phyloP scores from a whole-genome alignment of 177 flowering plant species.

The Vitis hybrid region DNA sequence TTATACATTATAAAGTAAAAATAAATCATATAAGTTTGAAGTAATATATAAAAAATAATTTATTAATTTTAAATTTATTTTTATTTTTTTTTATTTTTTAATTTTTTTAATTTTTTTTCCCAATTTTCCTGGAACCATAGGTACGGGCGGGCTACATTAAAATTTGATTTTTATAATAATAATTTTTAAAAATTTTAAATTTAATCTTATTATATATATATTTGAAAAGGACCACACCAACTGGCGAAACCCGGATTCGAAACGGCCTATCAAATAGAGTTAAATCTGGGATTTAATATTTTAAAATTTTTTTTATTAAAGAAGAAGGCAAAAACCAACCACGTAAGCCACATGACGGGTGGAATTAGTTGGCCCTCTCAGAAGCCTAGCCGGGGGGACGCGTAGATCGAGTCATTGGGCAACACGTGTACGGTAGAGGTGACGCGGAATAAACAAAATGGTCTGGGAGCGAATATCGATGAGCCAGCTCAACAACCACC shows the following conservation, averaged over 20 bases:
- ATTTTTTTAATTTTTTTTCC: too few species aligned
- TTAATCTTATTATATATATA: too few species aligned
- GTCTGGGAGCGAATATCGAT: slow-evolving; percentile 22
- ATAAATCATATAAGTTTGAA: rapidly evolving
- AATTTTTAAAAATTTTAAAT: too few species aligned
- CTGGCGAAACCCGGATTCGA: slow-evolving; percentile 28
- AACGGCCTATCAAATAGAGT: slow-evolving; percentile 27
- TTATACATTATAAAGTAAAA: too few species aligned
- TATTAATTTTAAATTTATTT: too few species aligned
- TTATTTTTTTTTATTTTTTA: too few species aligned
- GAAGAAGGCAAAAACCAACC: slow-evolving; percentile 13
- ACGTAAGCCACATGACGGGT: slow-evolving; percentile 58
- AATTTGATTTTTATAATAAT: too few species aligned
- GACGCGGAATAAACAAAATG: slow-evolving; percentile 32
- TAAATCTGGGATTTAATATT: slow-evolving; percentile 10
- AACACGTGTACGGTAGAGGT: slow-evolving; percentile 47
- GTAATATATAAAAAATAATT: too few species aligned
- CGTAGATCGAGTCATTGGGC: slow-evolving; percentile 26
- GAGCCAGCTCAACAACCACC: slow-evolving; percentile 57
- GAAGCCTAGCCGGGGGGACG: slow-evolving; percentile 24
- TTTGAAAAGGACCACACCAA: neutral
- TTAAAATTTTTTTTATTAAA: neutral
- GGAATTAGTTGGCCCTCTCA: slow-evolving; percentile 28
- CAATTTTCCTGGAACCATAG: too few species aligned
- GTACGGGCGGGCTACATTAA: too few species aligned